Percentiles rank a stretch among this genome's conserved stretches.
phyloP scores from a whole-genome alignment of 2,329 filamentous ascomycete species.

The Salinomyces thailandicus region DNA sequence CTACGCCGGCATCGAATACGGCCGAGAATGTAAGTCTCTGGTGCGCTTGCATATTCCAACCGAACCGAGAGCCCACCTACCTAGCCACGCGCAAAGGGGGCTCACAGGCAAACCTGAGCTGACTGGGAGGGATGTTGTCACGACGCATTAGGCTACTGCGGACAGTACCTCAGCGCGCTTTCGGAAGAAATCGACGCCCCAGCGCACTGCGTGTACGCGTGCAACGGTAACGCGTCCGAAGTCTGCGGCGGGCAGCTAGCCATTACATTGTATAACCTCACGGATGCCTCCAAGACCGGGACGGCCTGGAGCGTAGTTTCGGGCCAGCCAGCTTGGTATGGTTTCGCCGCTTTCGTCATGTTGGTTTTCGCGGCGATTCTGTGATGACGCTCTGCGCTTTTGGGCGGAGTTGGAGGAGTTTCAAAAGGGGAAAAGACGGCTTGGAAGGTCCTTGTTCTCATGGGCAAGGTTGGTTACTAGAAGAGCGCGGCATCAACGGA shows the following conservation, averaged over 20 bases:
- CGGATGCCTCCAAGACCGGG: constrained; percentile 11
- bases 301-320: constrained; percentile 10
- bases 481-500: too few relatives aligned
- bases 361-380: constrained; percentile 5
- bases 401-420: not conserved
- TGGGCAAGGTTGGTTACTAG: too few relatives aligned
- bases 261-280: constrained; percentile 23
- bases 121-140: constrained; percentile 39
- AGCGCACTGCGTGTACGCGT: constrained; percentile 40
- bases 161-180: constrained; percentile 39
- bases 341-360: constrained; percentile 9
- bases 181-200: constrained; percentile 38
- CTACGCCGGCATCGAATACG: constrained; percentile 47
- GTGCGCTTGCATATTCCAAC: too few relatives aligned
- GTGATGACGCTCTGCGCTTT: not conserved
- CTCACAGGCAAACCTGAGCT: not conserved
- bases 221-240: constrained; percentile 42
- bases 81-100: too few relatives aligned
- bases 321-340: constrained; percentile 10
- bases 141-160: constrained; percentile 40
- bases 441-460: too few relatives aligned
- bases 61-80: too few relatives aligned
- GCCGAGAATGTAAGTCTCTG: constrained; percentile 2
- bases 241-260: constrained; percentile 45
- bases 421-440: not conserved